Base-by-base conservation (phyloP, 768 basidiomycete genomes). In the Mycena sanguinolenta region DNA sequence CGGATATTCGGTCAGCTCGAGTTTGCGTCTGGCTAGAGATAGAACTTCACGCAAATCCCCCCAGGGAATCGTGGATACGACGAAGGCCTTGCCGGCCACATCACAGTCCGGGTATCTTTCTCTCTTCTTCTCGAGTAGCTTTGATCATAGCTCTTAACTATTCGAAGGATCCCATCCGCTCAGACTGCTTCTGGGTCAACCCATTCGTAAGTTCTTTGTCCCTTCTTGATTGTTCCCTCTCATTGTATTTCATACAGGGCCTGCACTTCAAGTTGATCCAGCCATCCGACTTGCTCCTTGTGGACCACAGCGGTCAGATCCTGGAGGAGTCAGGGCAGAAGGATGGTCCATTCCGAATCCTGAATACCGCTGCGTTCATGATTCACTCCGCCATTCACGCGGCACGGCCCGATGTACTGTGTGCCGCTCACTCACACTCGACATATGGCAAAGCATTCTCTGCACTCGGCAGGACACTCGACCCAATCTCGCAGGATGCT, bases 21-120 rank as follows among this genome's bases (percentile, higher is more conserved):
- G 58, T 27, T 63, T 36, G 34, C 14, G 9, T 61, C 32, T n/a
- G 12, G 49, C 13, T 25, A 0, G 23, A 50, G 9, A 50, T 42
- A 34, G 10, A 17, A 46, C 23, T 52, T 4, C 17, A 53, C 58
- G 46, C n/a, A 28, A 44, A 19, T 23, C 19, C 39, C 23, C 12
- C 5, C 23, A 60, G 80, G 81, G 3, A 81, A 84, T 59, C 74
- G 82, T 30, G 86, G 85, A 25, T 87, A 82, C 68, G 84, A 82
- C 54, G 85, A 87, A 69, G 87, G 86, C 36, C 79, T 84, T 34
- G 84, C 86, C 19, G 87, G 87, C 0, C 86, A 88, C 71, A 87
- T 88, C 69, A 87, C 87, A 30, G 83, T 86, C 39, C 82, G 86
- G 36, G 83, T 65, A 34, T 13, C 63, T 70, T 14, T 19, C n/a